Base-by-base conservation (phyloP, 164 flowering plant species). In the Dillenia suffruticosa region DNA sequence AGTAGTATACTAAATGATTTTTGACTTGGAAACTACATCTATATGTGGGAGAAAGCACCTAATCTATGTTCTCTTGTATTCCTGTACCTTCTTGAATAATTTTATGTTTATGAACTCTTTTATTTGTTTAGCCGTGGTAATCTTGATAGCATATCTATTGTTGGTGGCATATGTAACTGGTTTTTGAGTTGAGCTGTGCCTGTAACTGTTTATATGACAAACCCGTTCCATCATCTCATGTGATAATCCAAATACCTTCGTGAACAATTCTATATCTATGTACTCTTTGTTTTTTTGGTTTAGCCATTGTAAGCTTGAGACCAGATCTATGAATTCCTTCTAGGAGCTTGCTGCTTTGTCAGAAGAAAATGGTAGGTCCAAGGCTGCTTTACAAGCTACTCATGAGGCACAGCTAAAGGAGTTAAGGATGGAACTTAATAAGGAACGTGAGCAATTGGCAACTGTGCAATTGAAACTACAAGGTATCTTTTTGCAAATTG, bases 271-370 rank as follows among this genome's bases (percentile, higher is more conserved):
- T 32, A 32, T 32, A 32, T 32, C 40, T 32, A 32, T 32, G 40
- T 32, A 32, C 40, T 32, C 22, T 19, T 19, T 59, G 14, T 11
- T 44, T 63, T 54, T 9, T 24, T 1, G 56, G 12, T 68, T 40
- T 68, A 13, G 65, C 17, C 48, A 55, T 67, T 61, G 62, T 65
- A 57, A 69, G 56, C 65, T 74, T 81, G 80, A 77, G 74, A 76
- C 71, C 63, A 59, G 58, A 81, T 69, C 15, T 74, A 58, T 71
- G 56, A 70, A 75, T 78, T 68, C 76, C 74, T 78, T 87, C 70
- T 79, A 89, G 97, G 96, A 86, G 76, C 79, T 83, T 70, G 81
- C 85, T 79, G 85, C 79, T 78, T 50, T 81, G 62, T 65, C 78
- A 51, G 98, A 86, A 69, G 94, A 88, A 70, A 82, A 80, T 62